phyloP scores from a whole-genome alignment of 495 filamentous ascomycete species.

The Aspergillus incahuasiensis region DNA sequence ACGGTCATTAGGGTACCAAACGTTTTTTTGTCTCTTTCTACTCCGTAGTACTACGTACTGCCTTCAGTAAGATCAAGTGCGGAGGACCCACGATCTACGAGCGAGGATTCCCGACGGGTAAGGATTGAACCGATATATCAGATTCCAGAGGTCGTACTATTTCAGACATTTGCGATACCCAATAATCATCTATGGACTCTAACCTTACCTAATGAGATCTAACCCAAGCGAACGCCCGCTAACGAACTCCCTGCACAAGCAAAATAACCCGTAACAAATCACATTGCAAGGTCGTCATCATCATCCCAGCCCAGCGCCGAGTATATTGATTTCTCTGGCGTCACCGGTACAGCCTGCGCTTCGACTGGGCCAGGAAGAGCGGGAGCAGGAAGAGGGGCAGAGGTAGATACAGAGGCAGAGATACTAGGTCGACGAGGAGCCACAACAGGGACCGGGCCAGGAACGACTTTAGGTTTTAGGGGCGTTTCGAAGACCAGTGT shows the following conservation, averaged over 20 bases:
- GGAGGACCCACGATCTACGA: no score
- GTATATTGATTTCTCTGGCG: conserved; percentile 57
- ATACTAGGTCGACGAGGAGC: neutral
- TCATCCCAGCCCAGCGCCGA: conserved; percentile 75
- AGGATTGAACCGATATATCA: no score
- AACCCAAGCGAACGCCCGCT: conserved; percentile 14
- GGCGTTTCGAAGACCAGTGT: conserved; percentile 41
- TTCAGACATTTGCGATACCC: no score
- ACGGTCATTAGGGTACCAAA: no score
- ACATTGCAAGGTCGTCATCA: conserved; percentile 32
- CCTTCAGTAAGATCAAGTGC: no score
- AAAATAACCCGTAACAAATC: neutral
- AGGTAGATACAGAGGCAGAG: neutral
- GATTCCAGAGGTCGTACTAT: no score
- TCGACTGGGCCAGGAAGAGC: neutral
- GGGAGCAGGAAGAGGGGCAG: neutral
- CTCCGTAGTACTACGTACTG: no score
- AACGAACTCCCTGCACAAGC: conserved; percentile 5
- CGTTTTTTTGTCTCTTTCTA: no score
- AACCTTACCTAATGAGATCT: no score
- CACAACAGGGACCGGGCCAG: conserved; percentile 12
- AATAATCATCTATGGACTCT: no score
- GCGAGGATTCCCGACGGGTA: no score
- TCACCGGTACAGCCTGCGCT: conserved; percentile 25
- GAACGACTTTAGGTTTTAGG: conserved; percentile 30